Base-by-base conservation (phyloP, 2,329 filamentous ascomycete genomes). In the Celoporthe dispersa region DNA sequence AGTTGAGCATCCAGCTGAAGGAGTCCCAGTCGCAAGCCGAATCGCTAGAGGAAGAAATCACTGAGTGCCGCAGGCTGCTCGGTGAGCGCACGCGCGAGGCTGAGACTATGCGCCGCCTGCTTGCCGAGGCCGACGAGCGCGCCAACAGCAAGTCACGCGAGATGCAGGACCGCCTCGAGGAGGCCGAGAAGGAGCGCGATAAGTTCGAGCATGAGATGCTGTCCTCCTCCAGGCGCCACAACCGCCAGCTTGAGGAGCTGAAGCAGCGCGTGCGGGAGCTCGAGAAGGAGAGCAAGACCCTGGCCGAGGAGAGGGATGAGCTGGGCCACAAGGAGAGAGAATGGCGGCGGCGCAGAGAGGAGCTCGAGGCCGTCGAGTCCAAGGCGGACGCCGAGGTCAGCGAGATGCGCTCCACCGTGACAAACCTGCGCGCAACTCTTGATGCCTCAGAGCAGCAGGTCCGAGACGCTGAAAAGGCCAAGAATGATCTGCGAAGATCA, bases 141-240 rank as follows among this genome's bases (percentile, higher is more conserved):
- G 90, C 94, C 1, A 94, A 98, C 74, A 84, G 85, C 71, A 92
- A 94, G 76, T 88, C 97, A 25, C 90, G 93, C 37, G 95, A 98
- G 73, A 96, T 97, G 90, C 91, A 93, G 67, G 90, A 93, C 70
- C 90, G 92, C 2, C 91, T 98, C 86, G 95, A 98, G 76, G 86
- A 92, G 1, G 94, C 94, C 0, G 87, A 97, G n/a, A 94, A 98
- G 78, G 96, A 99, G 80, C 89, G 96, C 25, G 96, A 99, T 78
- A 90, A 94, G 2, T 91, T 94, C 2, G 95, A 99, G 80, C 94
- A 98, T 73, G 94, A 98, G 81, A 90, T 94, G 2, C 93, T 90
- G 76, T 92, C 90, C 0, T 86, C 92, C 64, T 92, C 91, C 16
- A 87, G 95, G 66, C 88, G 92, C 59, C 90, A 91, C 71, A 88